Percentiles rank a stretch among this genome's conserved stretches.
Conservation (phyloP, 148 eudicot genomes). For the Pouteria glomerata region DNA sequence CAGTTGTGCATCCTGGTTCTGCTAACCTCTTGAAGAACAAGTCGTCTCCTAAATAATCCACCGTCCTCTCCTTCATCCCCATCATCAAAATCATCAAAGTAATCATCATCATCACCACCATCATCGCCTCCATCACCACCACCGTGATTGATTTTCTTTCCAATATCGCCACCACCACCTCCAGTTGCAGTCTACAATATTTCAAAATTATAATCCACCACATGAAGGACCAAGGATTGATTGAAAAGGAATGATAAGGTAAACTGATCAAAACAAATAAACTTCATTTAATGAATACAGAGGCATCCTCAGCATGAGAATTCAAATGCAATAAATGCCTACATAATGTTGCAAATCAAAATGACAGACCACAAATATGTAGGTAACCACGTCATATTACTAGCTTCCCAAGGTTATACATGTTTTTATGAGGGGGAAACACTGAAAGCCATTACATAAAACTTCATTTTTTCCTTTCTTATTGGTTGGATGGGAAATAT, state of each 20-base stretch:
- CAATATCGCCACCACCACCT: constrained; percentile 90
- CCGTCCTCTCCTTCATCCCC: constrained; percentile 96
- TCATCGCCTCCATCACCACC: constrained; percentile 99
- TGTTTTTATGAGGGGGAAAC: neutral
- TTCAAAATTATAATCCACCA: neutral
- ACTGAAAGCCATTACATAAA: neutral
- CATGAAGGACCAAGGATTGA: neutral
- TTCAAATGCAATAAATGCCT: neutral
- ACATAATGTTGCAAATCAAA: neutral
- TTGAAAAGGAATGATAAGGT: neutral
- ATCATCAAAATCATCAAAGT: constrained; percentile 93
- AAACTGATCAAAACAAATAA: neutral
- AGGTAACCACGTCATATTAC: neutral
- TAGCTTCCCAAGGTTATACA: neutral
- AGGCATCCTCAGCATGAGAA: neutral
- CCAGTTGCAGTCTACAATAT: constrained; percentile 60
- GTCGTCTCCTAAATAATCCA: constrained; percentile 76
- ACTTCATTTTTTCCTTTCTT: too few relatives aligned
- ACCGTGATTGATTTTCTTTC: constrained; percentile 68
- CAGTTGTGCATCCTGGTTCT: neutral
- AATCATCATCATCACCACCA: constrained; percentile 90
- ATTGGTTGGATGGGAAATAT: too few relatives aligned
- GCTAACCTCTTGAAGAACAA: constrained; percentile 72
- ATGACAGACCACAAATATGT: neutral
- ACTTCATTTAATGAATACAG: neutral